Evolutionary conservation across 2,329 filamentous ascomycete genomes (phyloP), one percentile per base, ranked within the genome.

Genomic region (Apiospora marii): DNA sequence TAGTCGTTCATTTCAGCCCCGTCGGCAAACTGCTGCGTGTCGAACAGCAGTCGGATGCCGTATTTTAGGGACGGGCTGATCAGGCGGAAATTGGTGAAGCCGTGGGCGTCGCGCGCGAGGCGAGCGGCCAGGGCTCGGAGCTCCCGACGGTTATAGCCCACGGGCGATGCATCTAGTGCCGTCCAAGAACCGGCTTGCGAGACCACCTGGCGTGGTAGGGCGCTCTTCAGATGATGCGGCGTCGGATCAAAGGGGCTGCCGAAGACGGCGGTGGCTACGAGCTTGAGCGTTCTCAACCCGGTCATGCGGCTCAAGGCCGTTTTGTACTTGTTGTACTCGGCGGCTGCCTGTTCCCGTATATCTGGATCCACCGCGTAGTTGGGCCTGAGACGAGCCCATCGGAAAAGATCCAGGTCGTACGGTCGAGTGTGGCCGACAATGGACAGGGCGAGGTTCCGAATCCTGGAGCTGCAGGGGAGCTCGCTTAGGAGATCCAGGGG

Each of bases 371-470:
- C n/a, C 19, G 19, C 7, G 8, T 6, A 1, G 48, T 51, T 27
- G 16, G 5, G 16, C 22, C 5, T 7, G 4, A 5, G 19, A 16
- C 46, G 19, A 13, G n/a, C 13, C 49, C 49, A 51, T 14, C 8
- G 2, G n/a, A 51, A 51, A 24, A 51, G 22, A 27, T 27, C 5
- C 49, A 51, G 27, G 49, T 51, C 49, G 49, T 51, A 51, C 8
- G n/a, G 49, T 27, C 12, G n/a, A 14, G 49, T 51, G 22, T 51
- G 49, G 2, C 49, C 49, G 49, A 51, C 49, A 24, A 51, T 27
- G 49, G 49, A 51, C n/a, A 51, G 24, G n/a, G 49, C 49, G n/a
- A 51, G 49, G n/a, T 51, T 51, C 49, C n/a, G n/a, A 14, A 51
- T 51, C 2, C n/a, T 51, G 49, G n/a, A 24, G n/a, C 49, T 51